Conservation (phyloP, 1,139 yeast species). For the Scheffersomyces parashehatae region DNA sequence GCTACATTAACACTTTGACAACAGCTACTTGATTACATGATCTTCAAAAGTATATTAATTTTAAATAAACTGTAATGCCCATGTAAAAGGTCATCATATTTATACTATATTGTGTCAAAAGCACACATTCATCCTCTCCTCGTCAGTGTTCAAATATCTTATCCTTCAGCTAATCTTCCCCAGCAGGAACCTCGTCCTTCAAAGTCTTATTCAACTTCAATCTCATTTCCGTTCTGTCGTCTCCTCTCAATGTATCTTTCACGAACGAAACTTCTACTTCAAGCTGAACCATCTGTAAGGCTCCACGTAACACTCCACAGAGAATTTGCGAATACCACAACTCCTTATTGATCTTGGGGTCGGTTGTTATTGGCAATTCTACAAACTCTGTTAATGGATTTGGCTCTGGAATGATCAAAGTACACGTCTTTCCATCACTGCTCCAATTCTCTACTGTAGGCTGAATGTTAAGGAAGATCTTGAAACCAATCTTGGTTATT, state of each 20-base stretch:
- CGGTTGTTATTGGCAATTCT: conserved; percentile 70
- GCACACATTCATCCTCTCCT: too few relatives aligned
- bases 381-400: conserved; percentile 96
- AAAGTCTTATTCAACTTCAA: conserved; percentile 70
- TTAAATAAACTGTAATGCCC: too few relatives aligned
- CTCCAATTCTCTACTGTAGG: conserved; percentile 83
- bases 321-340: conserved; percentile 91
- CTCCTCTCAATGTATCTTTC: conserved; percentile 81
- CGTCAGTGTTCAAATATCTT: too few relatives aligned
- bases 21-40: too few relatives aligned
- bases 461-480: conserved; percentile 78
- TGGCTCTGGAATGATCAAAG: conserved; percentile 65
- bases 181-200: conserved; percentile 96
- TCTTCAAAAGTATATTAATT: too few relatives aligned
- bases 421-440: conserved; percentile 70
- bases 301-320: conserved; percentile 89
- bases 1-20: too few relatives aligned
- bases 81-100: too few relatives aligned
- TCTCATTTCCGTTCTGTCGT: conserved; percentile 75
- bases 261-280: conserved; percentile 84
- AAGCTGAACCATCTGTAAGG: conserved; percentile 92
- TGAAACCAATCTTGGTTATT: conserved; percentile 84
- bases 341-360: conserved; percentile 66
- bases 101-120: too few relatives aligned
- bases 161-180: conserved; percentile 65